Evolutionary conservation across 1,284 basidiomycete genomes (phyloP), one percentile per base, ranked within the genome.

Genomic region (Neolentinus lepideus): DNA sequence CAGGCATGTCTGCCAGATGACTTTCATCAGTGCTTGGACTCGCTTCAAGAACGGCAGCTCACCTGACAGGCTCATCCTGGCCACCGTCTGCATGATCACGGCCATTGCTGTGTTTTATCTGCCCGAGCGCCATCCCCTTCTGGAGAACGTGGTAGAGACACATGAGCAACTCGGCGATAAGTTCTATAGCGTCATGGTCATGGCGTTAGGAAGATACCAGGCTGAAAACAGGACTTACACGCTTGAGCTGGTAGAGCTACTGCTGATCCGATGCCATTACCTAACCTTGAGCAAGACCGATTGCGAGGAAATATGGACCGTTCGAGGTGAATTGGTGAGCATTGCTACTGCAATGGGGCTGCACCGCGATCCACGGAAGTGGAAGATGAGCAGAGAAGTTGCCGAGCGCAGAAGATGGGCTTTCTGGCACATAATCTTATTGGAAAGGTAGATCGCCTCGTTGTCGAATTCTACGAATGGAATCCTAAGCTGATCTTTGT

Each of bases 371-470:
- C 88, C 88, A 11, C 82, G 79, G 46, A 84, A 83, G 65, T 86
- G 81, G 76, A 77, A 77, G 58, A 85, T 90, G 76, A 77, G 77
- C 45, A 75, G 77, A 56, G 83, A 82, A 56, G 69, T 83, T 3
- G 84, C 87, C 35, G 89, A 90, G 66, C 78, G 89, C 57, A 75
- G 88, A 54, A 75, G 89, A 51, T 91, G 89, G 88, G 86, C 87
- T 1, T 91, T 88, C 88, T 91, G 89, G 89, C 88, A 91, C 68
- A 85, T 89, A 59, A 69, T 91, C 50, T 72, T 89, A 54, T 74
- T 89, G 31, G 88, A 91, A 70, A 76, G 88, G 84, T 86, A 51
- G 53, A 78, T 68, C 24, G 24, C 19, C n/a, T 8, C 54, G 55
- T 52, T 16, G 38, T 57, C 16, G 6, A 50, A 50, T 50, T 25